Conservation (phyloP, 768 basidiomycete genomes). For the Rhizopogon vesiculosus region DNA sequence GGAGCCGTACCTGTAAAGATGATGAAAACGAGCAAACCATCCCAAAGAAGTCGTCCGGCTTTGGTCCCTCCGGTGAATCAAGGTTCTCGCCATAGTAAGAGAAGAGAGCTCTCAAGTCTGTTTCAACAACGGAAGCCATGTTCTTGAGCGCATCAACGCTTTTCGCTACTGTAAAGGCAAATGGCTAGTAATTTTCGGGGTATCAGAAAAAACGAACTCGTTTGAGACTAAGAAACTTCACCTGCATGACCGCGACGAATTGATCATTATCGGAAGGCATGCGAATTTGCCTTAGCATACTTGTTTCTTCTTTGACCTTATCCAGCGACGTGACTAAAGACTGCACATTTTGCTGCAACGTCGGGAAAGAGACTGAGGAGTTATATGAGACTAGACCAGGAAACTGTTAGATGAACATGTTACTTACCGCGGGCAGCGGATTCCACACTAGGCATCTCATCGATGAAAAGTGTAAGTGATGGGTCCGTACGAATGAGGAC, state of each 20-base stretch:
- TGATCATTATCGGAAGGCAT: conserved; percentile 42
- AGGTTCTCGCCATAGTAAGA: conserved; percentile 77
- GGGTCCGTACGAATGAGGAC: conserved; percentile 67
- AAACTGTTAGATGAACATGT: background rate
- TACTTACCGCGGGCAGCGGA: conserved; percentile 71
- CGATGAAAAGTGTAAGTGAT: conserved; percentile 62
- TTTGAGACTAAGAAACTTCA: conserved; percentile 14
- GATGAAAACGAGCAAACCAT: conserved; percentile 71
- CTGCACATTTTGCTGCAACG: conserved; percentile 54
- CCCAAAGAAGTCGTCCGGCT: conserved; percentile 81
- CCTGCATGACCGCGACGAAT: conserved; percentile 71
- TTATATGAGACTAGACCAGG: background rate
- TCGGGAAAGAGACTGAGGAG: conserved; percentile 66
- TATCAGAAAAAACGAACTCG: background rate
- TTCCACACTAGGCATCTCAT: conserved; percentile 78
- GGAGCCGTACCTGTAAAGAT: conserved; percentile 52
- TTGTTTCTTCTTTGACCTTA: conserved; percentile 56
- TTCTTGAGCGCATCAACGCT: conserved; percentile 63
- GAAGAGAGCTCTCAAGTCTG: conserved; percentile 56
- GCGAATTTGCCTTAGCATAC: conserved; percentile 30
- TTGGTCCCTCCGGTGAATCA: conserved; percentile 56
- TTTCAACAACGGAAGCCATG: conserved; percentile 52
- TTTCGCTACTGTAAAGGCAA: conserved; percentile 42
- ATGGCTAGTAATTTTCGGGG: conserved; percentile 32
- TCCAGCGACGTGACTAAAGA: conserved; percentile 50